Evolutionary conservation across 2,329 filamentous ascomycete genomes (phyloP).

Genomic region (Exophiala phaeomuriformis): DNA sequence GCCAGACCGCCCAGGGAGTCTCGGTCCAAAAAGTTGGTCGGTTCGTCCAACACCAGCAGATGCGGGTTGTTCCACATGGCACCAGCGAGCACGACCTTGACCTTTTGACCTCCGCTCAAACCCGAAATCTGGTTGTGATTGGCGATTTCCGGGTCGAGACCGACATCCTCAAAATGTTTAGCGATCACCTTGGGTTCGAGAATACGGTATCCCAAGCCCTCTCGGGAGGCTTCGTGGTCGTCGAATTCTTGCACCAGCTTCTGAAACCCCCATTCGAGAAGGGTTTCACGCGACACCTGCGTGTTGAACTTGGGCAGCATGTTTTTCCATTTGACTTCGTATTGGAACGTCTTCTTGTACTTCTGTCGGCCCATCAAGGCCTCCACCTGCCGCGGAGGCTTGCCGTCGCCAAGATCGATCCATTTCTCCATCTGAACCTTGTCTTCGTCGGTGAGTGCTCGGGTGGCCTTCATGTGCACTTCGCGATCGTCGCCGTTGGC

Average conservation of each 20-base stretch:
- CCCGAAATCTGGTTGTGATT: conserved; percentile 98
- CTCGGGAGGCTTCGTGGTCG: conserved; percentile 95
- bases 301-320: conserved; percentile 89
- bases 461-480: conserved; percentile 95
- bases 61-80: conserved; percentile 99
- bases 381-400: conserved; percentile 69
- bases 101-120: conserved; percentile 93
- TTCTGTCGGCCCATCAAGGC: conserved; percentile 92
- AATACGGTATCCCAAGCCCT: conserved; percentile 91
- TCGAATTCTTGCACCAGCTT: conserved; percentile 98
- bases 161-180: conserved; percentile 96
- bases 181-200: conserved; percentile 89
- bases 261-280: conserved; percentile 74
- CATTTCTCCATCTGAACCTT: conserved; percentile 85
- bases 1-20: conserved; percentile 94
- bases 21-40: conserved; percentile 97
- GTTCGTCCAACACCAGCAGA: conserved; percentile 92
- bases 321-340: conserved; percentile 65
- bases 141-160: conserved; percentile 92
- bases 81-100: conserved; percentile 94
- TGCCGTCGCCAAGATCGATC: conserved; percentile 77
- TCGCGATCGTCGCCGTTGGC: conserved; percentile 95
- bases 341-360: conserved; percentile 73
- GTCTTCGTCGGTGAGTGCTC: conserved; percentile 77
- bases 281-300: conserved; percentile 86